A percentile compares a stretch with the other conserved stretches of the same genome.
Evolutionary conservation across 371 early-diverging fungal species (phyloP).

Genomic region (Blyttiomyces sp.): DNA sequence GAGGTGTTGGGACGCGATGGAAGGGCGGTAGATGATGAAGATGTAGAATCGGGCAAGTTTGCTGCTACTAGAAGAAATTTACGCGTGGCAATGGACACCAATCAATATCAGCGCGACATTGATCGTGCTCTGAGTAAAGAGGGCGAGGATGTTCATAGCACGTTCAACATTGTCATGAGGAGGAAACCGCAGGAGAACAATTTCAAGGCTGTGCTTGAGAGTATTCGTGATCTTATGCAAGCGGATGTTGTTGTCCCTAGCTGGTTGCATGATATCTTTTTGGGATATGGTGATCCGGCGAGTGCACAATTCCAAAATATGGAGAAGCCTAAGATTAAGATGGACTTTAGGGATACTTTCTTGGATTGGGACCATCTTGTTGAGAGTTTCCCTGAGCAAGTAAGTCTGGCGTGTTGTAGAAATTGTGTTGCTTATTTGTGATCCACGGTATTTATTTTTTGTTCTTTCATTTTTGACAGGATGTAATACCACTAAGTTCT

Average conservation of each 20-base stretch:
- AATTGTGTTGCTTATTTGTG: no score
- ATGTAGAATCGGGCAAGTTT: background rate
- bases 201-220: conserved; percentile 86
- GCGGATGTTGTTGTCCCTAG: conserved; percentile 74
- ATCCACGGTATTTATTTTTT: no score
- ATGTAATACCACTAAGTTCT: background rate
- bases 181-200: conserved; percentile 86
- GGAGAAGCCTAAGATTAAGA: conserved; percentile 41
- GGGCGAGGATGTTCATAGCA: conserved; percentile 63
- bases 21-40: conserved; percentile 26
- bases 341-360: conserved; percentile 87
- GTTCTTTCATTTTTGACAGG: no score
- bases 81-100: conserved; percentile 79
- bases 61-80: conserved; percentile 48
- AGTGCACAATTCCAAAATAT: conserved; percentile 67
- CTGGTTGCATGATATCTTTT: conserved; percentile 83
- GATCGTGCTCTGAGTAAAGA: conserved; percentile 23
- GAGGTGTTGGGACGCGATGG: conserved; percentile 75
- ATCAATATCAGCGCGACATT: conserved; percentile 70
- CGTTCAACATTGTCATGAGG: conserved; percentile 86
- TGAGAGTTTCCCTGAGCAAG: conserved; percentile 59
- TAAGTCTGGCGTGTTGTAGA: conserved; percentile 9
- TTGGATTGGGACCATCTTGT: conserved; percentile 73
- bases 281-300: conserved; percentile 92
- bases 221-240: conserved; percentile 82